Percentiles rank a stretch among this genome's conserved stretches.
Evolutionary conservation across 2,329 filamentous ascomycete species (phyloP).

Genomic region (Diaporthe nobilis): DNA sequence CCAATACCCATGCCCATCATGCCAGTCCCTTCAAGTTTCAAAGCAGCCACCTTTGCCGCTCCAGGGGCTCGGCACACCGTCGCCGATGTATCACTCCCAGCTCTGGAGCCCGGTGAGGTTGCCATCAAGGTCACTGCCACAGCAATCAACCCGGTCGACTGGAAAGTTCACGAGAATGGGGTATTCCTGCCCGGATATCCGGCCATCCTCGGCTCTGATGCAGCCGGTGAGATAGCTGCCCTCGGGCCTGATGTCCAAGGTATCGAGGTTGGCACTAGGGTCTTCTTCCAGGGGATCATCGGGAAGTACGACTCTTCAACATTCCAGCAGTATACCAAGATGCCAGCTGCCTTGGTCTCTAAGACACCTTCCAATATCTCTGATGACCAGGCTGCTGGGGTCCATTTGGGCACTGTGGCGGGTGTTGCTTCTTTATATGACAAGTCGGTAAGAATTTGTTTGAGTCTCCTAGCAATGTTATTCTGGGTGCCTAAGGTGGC

Average conservation of each 20-base stretch:
- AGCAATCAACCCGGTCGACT: constrained; percentile 53
- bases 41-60: constrained; percentile 35
- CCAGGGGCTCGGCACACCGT: constrained; percentile 28
- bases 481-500: background rate
- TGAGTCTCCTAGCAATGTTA: background rate
- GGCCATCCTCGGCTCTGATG: constrained; percentile 51
- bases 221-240: constrained; percentile 52
- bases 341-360: constrained; percentile 50
- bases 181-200: constrained; percentile 49
- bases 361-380: constrained; percentile 50
- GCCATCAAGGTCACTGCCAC: constrained; percentile 46
- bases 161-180: constrained; percentile 51
- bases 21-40: constrained; percentile 33
- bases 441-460: constrained; percentile 12
- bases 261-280: constrained; percentile 53
- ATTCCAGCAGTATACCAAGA: constrained; percentile 55
- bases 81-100: constrained; percentile 32
- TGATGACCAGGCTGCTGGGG: constrained; percentile 49
- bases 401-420: constrained; percentile 46
- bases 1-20: background rate
- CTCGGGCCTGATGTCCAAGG: constrained; percentile 47
- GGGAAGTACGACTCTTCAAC: constrained; percentile 49
- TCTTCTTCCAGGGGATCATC: constrained; percentile 55
- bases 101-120: constrained; percentile 44
- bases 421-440: constrained; percentile 45